Evolutionary conservation across 257 asterid genomes (phyloP).

Genomic region (Gentiana straminea): DNA sequence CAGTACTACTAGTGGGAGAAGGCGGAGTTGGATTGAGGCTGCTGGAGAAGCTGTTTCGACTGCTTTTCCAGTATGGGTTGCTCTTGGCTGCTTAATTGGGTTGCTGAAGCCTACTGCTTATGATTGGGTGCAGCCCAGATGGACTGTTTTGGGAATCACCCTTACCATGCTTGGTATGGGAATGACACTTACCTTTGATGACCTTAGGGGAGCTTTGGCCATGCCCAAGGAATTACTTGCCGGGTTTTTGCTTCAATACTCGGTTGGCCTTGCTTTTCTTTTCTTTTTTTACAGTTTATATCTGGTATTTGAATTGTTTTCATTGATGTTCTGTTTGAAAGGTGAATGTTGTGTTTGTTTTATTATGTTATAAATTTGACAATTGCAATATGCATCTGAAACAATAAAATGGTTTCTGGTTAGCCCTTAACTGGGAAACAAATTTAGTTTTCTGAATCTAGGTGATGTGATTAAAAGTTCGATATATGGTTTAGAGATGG

Average conservation of each 20-base stretch:
- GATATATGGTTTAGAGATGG: too few species aligned
- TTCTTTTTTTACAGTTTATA: background rate
- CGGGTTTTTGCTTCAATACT: conserved; percentile 67
- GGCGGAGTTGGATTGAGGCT: conserved; percentile 41
- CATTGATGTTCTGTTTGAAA: too few species aligned
- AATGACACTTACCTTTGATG: conserved; percentile 82
- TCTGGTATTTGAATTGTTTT: too few species aligned
- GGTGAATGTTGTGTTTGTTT: too few species aligned
- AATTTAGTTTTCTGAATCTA: too few species aligned
- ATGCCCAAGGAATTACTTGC: conserved; percentile 74
- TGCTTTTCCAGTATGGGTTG: conserved; percentile 84
- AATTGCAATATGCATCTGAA: too few species aligned
- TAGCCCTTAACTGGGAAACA: too few species aligned
- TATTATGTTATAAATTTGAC: too few species aligned
- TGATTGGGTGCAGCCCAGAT: conserved; percentile 71
- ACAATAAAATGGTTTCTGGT: too few species aligned
- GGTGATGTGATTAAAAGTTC: too few species aligned
- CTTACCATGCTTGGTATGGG: conserved; percentile 97
- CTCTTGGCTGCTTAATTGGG: conserved; percentile 74
- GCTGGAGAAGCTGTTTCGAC: conserved; percentile 56
- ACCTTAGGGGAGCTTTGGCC: conserved; percentile 71
- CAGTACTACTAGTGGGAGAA: background rate
- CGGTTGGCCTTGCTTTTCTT: conserved; percentile 29
- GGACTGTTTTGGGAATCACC: conserved; percentile 78
- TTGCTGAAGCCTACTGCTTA: conserved; percentile 48